Conservation (phyloP, 495 filamentous ascomycete species). For the Platismatia glauca region DNA sequence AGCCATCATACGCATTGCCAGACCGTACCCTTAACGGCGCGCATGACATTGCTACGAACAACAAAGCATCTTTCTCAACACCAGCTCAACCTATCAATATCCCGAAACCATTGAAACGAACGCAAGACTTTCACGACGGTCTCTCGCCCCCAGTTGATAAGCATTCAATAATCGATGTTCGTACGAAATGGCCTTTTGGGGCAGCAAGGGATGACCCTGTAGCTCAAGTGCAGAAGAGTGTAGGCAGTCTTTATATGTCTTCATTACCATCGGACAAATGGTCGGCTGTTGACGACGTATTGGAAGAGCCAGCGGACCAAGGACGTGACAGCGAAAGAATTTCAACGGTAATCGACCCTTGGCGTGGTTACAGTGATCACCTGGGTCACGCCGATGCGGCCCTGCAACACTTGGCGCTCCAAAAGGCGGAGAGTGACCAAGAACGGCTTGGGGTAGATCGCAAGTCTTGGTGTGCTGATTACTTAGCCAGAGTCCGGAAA, state of each 20-base stretch:
- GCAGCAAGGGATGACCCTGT: background rate
- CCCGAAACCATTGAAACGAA: background rate
- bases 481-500: background rate
- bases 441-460: background rate
- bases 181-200: constrained; percentile 1
- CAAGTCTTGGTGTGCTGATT: background rate
- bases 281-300: background rate
- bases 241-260: no score
- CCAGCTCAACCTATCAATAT: background rate
- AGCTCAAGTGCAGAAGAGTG: background rate
- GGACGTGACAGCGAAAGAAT: background rate
- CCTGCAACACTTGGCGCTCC: background rate
- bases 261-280: background rate
- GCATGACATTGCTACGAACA: background rate
- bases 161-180: background rate
- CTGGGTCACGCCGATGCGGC: background rate
- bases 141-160: background rate
- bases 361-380: background rate
- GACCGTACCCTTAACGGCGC: background rate
- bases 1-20: background rate
- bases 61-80: background rate
- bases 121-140: background rate
- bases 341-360: background rate
- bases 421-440: background rate
- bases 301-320: background rate